Evolutionary conservation across 352 stramenopile species (phyloP).

Genomic region (Poterioochromonas sp.): DNA sequence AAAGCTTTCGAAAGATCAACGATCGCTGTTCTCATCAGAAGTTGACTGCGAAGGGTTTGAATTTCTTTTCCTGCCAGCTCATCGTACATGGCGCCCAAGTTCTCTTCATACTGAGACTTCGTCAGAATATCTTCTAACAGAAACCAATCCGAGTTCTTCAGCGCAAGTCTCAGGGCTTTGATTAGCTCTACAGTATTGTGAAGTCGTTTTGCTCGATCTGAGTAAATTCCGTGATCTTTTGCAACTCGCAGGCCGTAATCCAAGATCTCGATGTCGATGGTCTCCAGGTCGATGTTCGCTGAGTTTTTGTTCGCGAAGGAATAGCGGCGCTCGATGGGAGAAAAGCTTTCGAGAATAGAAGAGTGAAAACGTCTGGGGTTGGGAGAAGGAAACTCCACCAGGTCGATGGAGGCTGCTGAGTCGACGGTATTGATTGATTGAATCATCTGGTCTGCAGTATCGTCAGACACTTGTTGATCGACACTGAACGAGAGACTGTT

Average conservation of each 20-base stretch:
- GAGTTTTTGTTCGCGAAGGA: background rate
- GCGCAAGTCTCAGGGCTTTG: background rate
- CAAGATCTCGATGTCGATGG: background rate
- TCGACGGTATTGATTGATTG: background rate
- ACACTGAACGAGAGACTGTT: background rate
- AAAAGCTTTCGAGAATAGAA: slow-evolving; percentile 3
- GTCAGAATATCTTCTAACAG: background rate
- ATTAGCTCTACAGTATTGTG: slow-evolving; percentile 1
- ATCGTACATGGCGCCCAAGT: background rate
- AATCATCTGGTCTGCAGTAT: background rate
- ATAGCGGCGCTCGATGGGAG: background rate
- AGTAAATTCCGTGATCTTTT: background rate
- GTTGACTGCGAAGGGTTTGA: background rate
- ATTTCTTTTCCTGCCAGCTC: background rate
- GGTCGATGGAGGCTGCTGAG: too few species aligned
- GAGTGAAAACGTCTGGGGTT: background rate
- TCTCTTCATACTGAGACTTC: background rate
- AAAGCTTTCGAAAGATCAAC: slow-evolving; percentile 3
- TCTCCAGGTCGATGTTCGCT: background rate
- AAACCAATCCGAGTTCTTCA: slow-evolving; percentile 1
- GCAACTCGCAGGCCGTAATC: background rate
- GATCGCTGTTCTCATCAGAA: background rate
- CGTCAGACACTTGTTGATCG: background rate
- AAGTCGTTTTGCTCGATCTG: background rate
- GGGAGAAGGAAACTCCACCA: too few species aligned